Base-by-base conservation (phyloP, 345 rosid genomes). In the Hibiscus syriacus region DNA sequence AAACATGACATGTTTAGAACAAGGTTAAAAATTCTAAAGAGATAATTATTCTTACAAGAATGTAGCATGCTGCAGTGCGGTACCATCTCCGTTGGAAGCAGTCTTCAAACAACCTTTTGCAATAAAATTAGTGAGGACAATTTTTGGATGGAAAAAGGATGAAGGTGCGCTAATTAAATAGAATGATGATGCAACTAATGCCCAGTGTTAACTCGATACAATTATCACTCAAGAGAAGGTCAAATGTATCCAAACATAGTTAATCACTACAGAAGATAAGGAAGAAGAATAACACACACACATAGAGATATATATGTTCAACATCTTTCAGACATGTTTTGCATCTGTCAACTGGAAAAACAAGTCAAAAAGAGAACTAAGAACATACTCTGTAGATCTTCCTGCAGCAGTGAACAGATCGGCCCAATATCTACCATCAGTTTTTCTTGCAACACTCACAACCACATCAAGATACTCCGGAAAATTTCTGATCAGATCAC, bases 371-470 rank as follows among this genome's bases (percentile, higher is more conserved):
- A 55, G 32, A 62, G 69, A 68, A 54, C 55, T n/a, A 55, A 54
- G 66, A 56, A 71, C 70, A 58, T 91, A 94, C 99, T 90, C 92
- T 54, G 99, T 89, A 74, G 99, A 94, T 83, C 96, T 89, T 81
- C 99, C 99, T 73, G 99, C 98, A 59, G 98, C 89, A 71, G 81
- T 76, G 77, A 94, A 91, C 76, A 94, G 76, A 82, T 91, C 92
- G n/a, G 96, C 88, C 99, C 99, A 94, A 73, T 94, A 92, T 56
- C 99, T 90, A 64, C 95, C 97, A 78, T 94, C 98, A 39, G 98
- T 94, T 84, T 91, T 91, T 72, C 99, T 94, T 46, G 99, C 96
- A 79, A 94, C 99, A 79, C 92, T 94, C 53, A 94, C 99, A 45
- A 94, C 99, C 69, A 94, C 96, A 75, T 94, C 96, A 72, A 83